Percentiles rank a stretch among this genome's conserved stretches.
Conservation (phyloP, 2,329 filamentous ascomycete species). For the Trichoderma guizhouense region DNA sequence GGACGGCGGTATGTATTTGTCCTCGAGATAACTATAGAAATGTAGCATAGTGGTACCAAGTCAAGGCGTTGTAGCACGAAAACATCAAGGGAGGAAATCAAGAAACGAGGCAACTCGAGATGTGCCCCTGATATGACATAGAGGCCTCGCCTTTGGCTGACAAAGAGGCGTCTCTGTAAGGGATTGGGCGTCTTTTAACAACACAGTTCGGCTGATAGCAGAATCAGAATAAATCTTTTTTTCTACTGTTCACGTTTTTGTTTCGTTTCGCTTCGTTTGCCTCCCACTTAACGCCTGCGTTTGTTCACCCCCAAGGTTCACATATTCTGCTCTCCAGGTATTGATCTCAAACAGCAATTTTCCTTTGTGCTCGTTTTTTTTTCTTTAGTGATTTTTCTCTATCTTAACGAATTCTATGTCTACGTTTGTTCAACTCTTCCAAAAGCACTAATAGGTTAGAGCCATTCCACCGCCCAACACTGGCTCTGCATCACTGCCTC, state of each 20-base stretch:
- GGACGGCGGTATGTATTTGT: not conserved
- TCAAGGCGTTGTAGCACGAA: not conserved
- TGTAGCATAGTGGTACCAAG: not conserved
- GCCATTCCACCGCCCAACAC: not conserved
- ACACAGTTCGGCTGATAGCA: not conserved
- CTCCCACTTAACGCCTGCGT: not conserved
- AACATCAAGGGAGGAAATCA: not conserved
- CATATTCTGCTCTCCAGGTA: not conserved
- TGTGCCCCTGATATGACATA: not conserved
- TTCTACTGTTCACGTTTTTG: not conserved
- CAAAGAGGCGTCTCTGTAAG: not conserved
- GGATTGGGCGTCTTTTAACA: not conserved
- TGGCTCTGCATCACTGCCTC: not conserved
- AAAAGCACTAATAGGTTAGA: not conserved
- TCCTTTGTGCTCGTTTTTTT: not conserved
- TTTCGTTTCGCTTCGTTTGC: slow-evolving; percentile 17
- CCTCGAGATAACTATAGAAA: not conserved
- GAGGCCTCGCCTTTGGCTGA: not conserved
- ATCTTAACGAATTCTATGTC: not conserved
- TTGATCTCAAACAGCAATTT: not conserved
- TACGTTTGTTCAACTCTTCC: not conserved
- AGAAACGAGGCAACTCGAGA: not conserved
- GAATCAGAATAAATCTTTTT: not conserved
- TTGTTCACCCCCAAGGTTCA: not conserved
- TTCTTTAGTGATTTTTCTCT: not conserved